Conservation (phyloP, 495 filamentous ascomycete genomes). For the Apiosordaria backusii region DNA sequence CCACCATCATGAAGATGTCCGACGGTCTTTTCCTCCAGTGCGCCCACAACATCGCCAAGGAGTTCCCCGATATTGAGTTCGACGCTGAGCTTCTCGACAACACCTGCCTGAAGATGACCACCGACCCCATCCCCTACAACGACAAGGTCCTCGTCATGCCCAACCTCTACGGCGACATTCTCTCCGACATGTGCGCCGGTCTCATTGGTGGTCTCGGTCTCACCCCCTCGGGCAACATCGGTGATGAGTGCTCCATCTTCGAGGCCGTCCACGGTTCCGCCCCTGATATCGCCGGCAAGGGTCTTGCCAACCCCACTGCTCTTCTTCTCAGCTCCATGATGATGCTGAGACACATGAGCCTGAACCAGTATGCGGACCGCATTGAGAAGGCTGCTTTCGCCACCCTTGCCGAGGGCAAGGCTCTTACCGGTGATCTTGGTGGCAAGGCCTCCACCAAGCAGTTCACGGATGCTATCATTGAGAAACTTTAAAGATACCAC, state of each 20-base stretch:
- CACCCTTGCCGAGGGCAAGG: slow-evolving; percentile 92
- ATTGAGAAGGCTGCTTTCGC: slow-evolving; percentile 95
- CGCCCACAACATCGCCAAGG: slow-evolving; percentile 80
- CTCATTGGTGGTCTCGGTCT: slow-evolving; percentile 96
- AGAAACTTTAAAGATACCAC: slow-evolving; percentile 55
- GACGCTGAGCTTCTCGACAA: slow-evolving; percentile 97
- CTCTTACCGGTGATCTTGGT: slow-evolving; percentile 89
- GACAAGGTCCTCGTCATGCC: slow-evolving; percentile 99
- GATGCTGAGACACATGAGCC: slow-evolving; percentile 99
- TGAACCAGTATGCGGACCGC: slow-evolving; percentile 74
- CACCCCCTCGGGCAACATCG: slow-evolving; percentile 97
- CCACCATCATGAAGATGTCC: slow-evolving; percentile 99
- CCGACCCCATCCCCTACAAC: slow-evolving; percentile 90
- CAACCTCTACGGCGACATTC: slow-evolving; percentile 98
- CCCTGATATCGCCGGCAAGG: slow-evolving; percentile 95
- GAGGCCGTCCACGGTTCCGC: slow-evolving; percentile 98
- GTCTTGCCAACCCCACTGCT: slow-evolving; percentile 91
- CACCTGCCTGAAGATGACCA: slow-evolving; percentile 96
- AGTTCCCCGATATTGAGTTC: slow-evolving; percentile 91
- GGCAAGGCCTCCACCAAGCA: slow-evolving; percentile 90
- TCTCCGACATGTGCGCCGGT: slow-evolving; percentile 99
- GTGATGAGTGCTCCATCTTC: slow-evolving; percentile 98
- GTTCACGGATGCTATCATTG: slow-evolving; percentile 88
- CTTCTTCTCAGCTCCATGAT: slow-evolving; percentile 89
- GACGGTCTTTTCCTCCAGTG: slow-evolving; percentile 94